Evolutionary conservation across 202 grass and related monocot species (phyloP).

Genomic region (Elaeis oleifera): DNA sequence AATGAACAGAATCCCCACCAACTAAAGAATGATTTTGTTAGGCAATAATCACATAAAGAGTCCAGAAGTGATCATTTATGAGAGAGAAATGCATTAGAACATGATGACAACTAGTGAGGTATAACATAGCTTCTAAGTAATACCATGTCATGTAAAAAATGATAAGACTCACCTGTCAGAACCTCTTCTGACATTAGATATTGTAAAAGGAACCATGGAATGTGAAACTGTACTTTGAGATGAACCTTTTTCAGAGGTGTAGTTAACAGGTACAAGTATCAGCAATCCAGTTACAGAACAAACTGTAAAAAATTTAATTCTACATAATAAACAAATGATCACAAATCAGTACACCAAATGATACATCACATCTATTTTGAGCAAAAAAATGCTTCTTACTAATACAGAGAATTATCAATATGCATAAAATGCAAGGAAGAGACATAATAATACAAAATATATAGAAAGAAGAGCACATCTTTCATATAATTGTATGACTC

Average conservation of each 20-base stretch:
- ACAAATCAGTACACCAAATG: background rate
- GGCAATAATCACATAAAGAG: too few species aligned
- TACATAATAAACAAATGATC: slow-evolving; percentile 19
- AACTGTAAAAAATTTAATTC: slow-evolving; percentile 69
- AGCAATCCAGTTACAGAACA: slow-evolving; percentile 59
- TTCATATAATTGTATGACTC: too few species aligned
- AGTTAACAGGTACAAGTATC: slow-evolving; percentile 68
- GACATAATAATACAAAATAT: too few species aligned
- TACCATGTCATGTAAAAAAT: background rate
- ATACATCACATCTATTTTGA: too few species aligned
- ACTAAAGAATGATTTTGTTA: too few species aligned
- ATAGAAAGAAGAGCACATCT: too few species aligned
- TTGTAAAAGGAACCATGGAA: slow-evolving; percentile 73
- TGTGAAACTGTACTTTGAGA: slow-evolving; percentile 26
- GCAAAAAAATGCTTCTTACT: too few species aligned
- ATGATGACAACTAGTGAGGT: background rate
- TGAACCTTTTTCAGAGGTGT: slow-evolving; percentile 30
- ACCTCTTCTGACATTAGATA: slow-evolving; percentile 50
- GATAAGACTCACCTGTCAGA: slow-evolving; percentile 48
- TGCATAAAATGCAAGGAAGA: too few species aligned
- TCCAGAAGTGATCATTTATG: too few species aligned
- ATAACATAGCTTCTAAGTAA: background rate
- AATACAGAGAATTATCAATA: too few species aligned
- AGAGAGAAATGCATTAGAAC: background rate
- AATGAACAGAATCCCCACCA: too few species aligned